These are phyloP conservation scores for Penicillium sp. DNA, from an alignment of 2,329 filamentous ascomycete species.

Conservation along the genomic window DNA sequence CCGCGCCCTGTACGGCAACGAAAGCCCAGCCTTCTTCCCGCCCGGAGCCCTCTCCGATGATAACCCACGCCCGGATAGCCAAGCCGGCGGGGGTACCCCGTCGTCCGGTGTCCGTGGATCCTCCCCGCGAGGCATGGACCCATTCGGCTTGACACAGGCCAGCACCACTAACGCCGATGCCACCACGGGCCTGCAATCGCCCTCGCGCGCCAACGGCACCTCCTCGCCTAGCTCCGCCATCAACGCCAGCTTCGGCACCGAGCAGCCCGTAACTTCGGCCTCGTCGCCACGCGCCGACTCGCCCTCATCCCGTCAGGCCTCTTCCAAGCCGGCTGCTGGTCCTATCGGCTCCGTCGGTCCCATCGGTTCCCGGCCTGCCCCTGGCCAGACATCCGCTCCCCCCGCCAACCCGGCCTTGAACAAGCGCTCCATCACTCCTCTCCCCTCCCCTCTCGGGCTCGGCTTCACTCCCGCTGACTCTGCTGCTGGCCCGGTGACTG, in stretches of 20 bases:
- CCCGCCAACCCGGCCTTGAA: conserved; percentile 59
- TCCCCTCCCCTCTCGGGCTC: conserved; percentile 82
- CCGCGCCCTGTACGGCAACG: conserved; percentile 83
- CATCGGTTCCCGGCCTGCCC: conserved; percentile 83
- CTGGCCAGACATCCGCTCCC: conserved; percentile 48
- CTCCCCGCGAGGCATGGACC: conserved; percentile 78
- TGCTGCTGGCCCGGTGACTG: conserved; percentile 38
- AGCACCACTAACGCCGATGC: conserved; percentile 45
- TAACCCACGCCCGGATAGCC: conserved; percentile 62
- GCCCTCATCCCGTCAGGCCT: conserved; percentile 65
- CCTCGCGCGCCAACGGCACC: conserved; percentile 76
- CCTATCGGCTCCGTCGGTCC: conserved; percentile 71
- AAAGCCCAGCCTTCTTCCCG: conserved; percentile 64
- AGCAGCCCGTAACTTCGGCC: conserved; percentile 74
- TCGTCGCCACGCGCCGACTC: conserved; percentile 76
- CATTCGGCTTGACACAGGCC: conserved; percentile 54
- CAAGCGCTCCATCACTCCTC: conserved; percentile 84
- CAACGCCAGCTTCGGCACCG: conserved; percentile 47
- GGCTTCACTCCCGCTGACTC: conserved; percentile 61
- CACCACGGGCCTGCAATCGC: conserved; percentile 49
- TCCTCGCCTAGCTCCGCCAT: conserved; percentile 63
- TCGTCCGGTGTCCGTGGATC: conserved; percentile 65
- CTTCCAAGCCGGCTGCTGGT: conserved; percentile 52
- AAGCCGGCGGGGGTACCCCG: conserved; percentile 59
- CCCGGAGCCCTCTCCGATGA: conserved; percentile 67